Evolutionary conservation across 2,329 filamentous ascomycete species (phyloP), one percentile per base, ranked within the genome.

Genomic region (Penicillium nordicum): DNA sequence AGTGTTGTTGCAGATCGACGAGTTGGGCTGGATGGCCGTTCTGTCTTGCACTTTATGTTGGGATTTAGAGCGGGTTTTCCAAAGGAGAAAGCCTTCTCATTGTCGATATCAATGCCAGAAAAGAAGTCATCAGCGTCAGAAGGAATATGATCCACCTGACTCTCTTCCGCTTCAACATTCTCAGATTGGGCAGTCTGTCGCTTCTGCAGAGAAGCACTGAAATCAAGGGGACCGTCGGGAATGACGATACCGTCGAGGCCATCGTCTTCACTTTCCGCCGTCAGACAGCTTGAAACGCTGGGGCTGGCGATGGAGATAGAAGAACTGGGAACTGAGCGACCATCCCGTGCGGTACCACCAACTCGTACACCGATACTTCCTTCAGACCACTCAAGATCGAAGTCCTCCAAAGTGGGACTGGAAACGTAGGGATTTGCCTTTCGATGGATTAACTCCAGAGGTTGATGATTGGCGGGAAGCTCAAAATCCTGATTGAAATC

Each of bases 181-280:
- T 63, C 45, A 32, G 63, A 45, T 29, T 79, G 77, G 21, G 74
- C 72, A 48, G 78, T 83, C 67, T 88, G 85, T 59, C 89, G 83
- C 68, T 86, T 87, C 66, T 88, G 87, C 41, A 97, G 78, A 50
- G 91, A 86, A 62, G 91, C 87, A 40, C 84, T 84, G 67, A 97
- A 89, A 73, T 96, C 87, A 50, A 99, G 80, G 21, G 90, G 90
- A 1, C 92, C 92, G 52, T 84, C 82, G 0, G 94, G 94, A 18
- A 97, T 80, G 21, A 96, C 80, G 14, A 99, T 81, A n/a, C 93
- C 93, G 58, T 94, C 90, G 58, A 97, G 83, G 7, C 89, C 88
- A 72, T 97, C 93, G 64, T 96, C 92, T 69, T 97, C 93, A 69
- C 92, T 97, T 77, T 97, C 94, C 10, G 85, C 84, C 1, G 92